phyloP scores from a whole-genome alignment of 495 filamentous ascomycete species.

The Hypoxylon trugodes region DNA sequence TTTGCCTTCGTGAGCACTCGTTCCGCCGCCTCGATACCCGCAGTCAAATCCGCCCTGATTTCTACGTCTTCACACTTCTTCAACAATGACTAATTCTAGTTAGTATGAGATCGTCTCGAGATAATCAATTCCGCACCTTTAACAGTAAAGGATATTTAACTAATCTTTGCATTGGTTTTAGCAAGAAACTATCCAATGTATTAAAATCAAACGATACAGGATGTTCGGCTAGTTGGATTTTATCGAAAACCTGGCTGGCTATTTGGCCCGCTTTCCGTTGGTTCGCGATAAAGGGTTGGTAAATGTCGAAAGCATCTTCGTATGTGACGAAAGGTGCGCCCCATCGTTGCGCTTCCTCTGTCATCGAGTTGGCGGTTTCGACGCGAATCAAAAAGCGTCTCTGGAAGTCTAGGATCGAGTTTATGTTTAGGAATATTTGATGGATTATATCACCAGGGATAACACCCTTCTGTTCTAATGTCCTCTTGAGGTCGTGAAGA shows the following conservation, averaged over 20 bases:
- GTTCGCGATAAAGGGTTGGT: constrained; percentile 97
- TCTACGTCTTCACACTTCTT: constrained; percentile 80
- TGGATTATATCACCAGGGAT: constrained; percentile 91
- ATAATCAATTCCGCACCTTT: constrained; percentile 63
- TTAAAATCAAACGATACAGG: constrained; percentile 67
- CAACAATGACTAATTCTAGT: constrained; percentile 71
- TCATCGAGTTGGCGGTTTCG: constrained; percentile 89
- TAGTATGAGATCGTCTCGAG: background rate
- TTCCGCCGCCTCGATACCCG: constrained; percentile 78
- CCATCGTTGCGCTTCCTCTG: constrained; percentile 85
- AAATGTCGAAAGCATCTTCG: constrained; percentile 84
- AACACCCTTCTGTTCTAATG: constrained; percentile 83
- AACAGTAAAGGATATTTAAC: constrained; percentile 93
- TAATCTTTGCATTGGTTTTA: constrained; percentile 95
- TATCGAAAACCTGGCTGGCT: constrained; percentile 68
- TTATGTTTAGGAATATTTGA: constrained; percentile 95
- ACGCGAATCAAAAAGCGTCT: constrained; percentile 93
- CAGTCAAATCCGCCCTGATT: constrained; percentile 70
- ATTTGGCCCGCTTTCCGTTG: constrained; percentile 74
- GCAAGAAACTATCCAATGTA: constrained; percentile 83
- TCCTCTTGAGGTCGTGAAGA: constrained; percentile 90
- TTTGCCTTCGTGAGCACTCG: constrained; percentile 83
- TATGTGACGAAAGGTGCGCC: constrained; percentile 80
- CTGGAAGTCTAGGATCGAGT: constrained; percentile 93
- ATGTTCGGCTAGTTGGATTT: constrained; percentile 61